Conservation (phyloP, 1,284 basidiomycete genomes). For the Entoloma clypeatum region DNA sequence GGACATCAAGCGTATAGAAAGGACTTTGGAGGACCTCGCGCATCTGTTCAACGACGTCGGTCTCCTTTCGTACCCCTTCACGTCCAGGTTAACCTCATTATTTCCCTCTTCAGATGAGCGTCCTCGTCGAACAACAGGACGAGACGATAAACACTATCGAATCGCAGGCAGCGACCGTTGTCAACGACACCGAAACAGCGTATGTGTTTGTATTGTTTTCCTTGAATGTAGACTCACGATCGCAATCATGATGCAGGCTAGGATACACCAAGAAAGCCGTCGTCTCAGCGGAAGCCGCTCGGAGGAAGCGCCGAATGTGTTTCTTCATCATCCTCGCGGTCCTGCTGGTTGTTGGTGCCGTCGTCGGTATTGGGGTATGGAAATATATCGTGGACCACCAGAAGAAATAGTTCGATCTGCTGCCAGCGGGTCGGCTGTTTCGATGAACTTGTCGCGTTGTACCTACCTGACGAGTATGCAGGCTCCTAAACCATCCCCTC, state of each 20-base stretch:
- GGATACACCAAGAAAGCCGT: constrained; percentile 72
- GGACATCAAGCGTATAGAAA: constrained; percentile 85
- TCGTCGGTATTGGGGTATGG: too few relatives aligned
- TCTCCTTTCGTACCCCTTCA: constrained; percentile 16
- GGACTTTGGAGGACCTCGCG: constrained; percentile 83
- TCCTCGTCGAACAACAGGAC: constrained; percentile 77
- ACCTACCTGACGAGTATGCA: too few relatives aligned
- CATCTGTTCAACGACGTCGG: constrained; percentile 81
- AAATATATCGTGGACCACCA: too few relatives aligned
- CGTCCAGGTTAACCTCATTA: constrained; percentile 1
- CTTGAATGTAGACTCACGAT: not conserved
- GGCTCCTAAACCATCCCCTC: too few relatives aligned
- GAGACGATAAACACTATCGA: constrained; percentile 68
- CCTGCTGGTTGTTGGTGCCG: too few relatives aligned
- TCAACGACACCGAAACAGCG: constrained; percentile 69
- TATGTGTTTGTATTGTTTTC: constrained; percentile 32
- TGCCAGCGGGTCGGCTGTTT: too few relatives aligned
- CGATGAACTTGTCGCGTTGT: too few relatives aligned
- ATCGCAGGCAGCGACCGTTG: constrained; percentile 55
- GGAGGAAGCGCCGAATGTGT: too few relatives aligned
- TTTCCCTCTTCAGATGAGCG: constrained; percentile 58
- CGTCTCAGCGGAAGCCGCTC: constrained; percentile 35
- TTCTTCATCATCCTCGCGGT: too few relatives aligned
- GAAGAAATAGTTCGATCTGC: too few relatives aligned
- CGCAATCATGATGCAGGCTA: constrained; percentile 38